Evolutionary conservation across 2,329 filamentous ascomycete genomes (phyloP), one percentile per base, ranked within the genome.

Genomic region (Sporothrix variecibatus): DNA sequence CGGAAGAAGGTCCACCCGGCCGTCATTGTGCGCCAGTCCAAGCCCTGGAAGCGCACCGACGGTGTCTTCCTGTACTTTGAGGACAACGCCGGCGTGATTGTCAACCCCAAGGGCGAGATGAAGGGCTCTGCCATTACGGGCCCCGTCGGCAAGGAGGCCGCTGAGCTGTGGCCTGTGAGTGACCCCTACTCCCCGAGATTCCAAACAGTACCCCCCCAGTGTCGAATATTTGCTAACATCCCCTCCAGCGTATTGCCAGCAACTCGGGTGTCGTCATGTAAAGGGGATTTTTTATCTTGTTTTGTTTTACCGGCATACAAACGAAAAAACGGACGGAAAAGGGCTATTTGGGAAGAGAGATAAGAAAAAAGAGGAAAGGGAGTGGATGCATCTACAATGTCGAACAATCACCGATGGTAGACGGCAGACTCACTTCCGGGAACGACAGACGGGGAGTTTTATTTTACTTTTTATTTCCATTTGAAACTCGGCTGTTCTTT

Each of bases 31-130:
- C 77, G 77, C 72, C 77, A 78, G 90, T 93, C 93, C 89, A 99
- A 99, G 92, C 96, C 96, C 82, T 99, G 96, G 96, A 95, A 96
- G 91, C 92, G 96, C 86, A 93, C 93, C 81, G 96, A 99, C 86
- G 97, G 96, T 87, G 93, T 98, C 83, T 99, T 94, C 91, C 92
- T 99, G 81, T 99, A 99, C 91, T 99, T 99, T 84, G 96, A 99
- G 94, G 97, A 99, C 88, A 99, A 99, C 87, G 96, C 96, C 85
- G 96, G 96, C 92, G 96, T 99, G 83, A 99, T 99, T 83, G 96
- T 99, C 90, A 99, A 99, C 91, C 94, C 95, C 87, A 99, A 99
- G 93, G 96, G 96, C 88, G 96, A 99, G 90, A 99, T 99, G 96
- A 99, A 99, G 93, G 96, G 96, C 84, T 98, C 94, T 79, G 96